A percentile compares a stretch with the other conserved stretches of the same genome.
Evolutionary conservation across 192 early-diverging fungal genomes (phyloP).

Genomic region (Gigaspora rosea): DNA sequence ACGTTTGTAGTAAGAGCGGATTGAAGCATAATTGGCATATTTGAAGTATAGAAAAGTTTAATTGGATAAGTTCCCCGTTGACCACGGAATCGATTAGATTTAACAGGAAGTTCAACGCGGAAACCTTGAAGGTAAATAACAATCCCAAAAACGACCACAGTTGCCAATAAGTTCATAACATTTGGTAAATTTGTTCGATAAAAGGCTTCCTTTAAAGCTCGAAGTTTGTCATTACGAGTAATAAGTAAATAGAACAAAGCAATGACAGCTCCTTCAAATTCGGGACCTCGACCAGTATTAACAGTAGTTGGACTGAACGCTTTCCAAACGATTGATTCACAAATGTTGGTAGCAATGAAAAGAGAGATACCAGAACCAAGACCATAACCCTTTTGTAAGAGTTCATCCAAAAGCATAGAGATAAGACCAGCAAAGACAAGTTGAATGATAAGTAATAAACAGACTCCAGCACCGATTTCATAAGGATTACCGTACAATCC

Average conservation of each 20-base stretch:
- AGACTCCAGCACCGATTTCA: conserved; percentile 96
- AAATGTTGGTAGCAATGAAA: conserved; percentile 99
- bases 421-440: conserved; percentile 96
- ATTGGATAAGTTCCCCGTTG: conserved; percentile 98
- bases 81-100: conserved; percentile 92
- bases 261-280: conserved; percentile 98
- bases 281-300: conserved; percentile 96
- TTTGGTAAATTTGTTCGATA: conserved; percentile 87
- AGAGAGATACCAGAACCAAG: conserved; percentile 98
- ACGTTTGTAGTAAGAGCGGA: conserved; percentile 95
- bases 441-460: conserved; percentile 94
- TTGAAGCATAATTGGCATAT: conserved; percentile 99
- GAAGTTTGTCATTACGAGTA: conserved; percentile 95
- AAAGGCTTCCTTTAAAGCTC: conserved; percentile 96
- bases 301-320: conserved; percentile 96
- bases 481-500: conserved; percentile 97
- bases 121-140: conserved; percentile 99
- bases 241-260: conserved; percentile 93
- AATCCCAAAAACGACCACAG: conserved; percentile 81
- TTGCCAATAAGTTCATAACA: conserved; percentile 90
- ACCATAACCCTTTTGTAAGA: conserved; percentile 99
- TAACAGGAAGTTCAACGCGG: conserved; percentile 99
- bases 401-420: conserved; percentile 97
- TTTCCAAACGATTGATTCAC: conserved; percentile 99
- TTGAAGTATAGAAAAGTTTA: conserved; percentile 99